Evolutionary conservation across 1,139 yeast genomes (phyloP).

Genomic region (Hansenula lynferdii): DNA sequence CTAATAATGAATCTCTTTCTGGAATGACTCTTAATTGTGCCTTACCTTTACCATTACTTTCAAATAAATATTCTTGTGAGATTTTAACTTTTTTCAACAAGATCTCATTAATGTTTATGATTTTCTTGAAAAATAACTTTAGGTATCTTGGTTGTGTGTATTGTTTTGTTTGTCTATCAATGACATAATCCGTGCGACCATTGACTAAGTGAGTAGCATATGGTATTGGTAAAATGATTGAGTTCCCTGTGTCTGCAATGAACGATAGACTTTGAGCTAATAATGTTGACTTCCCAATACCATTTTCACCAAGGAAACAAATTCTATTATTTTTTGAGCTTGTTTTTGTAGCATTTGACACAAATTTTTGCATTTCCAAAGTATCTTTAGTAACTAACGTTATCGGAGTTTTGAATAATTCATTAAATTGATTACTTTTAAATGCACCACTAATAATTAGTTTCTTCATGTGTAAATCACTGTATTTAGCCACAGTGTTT

Average conservation of each 20-base stretch:
- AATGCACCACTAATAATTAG: conserved; percentile 40
- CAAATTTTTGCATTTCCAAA: conserved; percentile 24
- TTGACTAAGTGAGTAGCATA: conserved; percentile 57
- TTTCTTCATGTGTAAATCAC: conserved; percentile 17
- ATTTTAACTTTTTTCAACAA: conserved; percentile 46
- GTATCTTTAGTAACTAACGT: conserved; percentile 44
- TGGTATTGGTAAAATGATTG: conserved; percentile 62
- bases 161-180: conserved; percentile 40
- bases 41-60: conserved; percentile 30
- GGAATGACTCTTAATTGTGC: conserved; percentile 32
- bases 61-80: conserved; percentile 37
- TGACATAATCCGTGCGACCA: conserved; percentile 68
- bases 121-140: conserved; percentile 53
- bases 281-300: conserved; percentile 76
- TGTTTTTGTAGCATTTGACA: conserved; percentile 19
- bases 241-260: conserved; percentile 42
- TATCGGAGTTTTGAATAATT: conserved; percentile 52
- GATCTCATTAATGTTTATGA: conserved; percentile 51
- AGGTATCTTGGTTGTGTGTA: conserved; percentile 83
- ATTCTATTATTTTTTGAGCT: conserved; percentile 43
- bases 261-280: conserved; percentile 68
- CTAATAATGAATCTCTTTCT: conserved; percentile 36
- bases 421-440: conserved; percentile 61
- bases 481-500: conserved; percentile 13
- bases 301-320: conserved; percentile 65